phyloP scores from a whole-genome alignment of 2,329 filamentous ascomycete genomes.

The Aspergillus pseudoviridinutans region DNA sequence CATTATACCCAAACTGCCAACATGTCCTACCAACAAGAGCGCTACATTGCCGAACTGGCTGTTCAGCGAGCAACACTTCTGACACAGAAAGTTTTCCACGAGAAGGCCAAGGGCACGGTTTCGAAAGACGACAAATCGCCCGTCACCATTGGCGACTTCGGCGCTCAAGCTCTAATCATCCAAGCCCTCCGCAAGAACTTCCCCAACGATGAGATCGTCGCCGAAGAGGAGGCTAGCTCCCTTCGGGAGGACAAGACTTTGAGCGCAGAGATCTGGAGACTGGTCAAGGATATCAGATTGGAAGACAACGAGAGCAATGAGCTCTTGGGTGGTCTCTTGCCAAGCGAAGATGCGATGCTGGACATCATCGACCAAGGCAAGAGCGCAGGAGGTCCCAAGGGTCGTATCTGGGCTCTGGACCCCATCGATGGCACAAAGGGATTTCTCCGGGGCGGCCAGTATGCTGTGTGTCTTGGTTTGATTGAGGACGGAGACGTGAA shows the following conservation, averaged over 20 bases:
- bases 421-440: constrained; percentile 98
- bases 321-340: constrained; percentile 65
- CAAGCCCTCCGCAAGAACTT: constrained; percentile 84
- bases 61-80: constrained; percentile 78
- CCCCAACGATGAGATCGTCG: constrained; percentile 85
- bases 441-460: constrained; percentile 92
- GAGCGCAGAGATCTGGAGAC: constrained; percentile 74
- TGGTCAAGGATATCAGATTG: constrained; percentile 70
- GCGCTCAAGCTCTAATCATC: constrained; percentile 95
- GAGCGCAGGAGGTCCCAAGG: constrained; percentile 37
- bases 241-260: constrained; percentile 69
- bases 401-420: constrained; percentile 88
- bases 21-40: constrained; percentile 67
- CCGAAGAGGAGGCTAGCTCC: constrained; percentile 85
- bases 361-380: constrained; percentile 55
- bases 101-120: constrained; percentile 90
- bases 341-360: constrained; percentile 59
- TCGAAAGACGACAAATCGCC: constrained; percentile 94
- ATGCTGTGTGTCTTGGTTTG: constrained; percentile 88
- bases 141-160: constrained; percentile 96
- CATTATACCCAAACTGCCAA: constrained; percentile 22
- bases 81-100: constrained; percentile 74
- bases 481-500: constrained; percentile 92
- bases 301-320: constrained; percentile 62
- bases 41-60: constrained; percentile 78